Conservation (phyloP, 2,329 filamentous ascomycete species). For the Fusarium scirpi region DNA sequence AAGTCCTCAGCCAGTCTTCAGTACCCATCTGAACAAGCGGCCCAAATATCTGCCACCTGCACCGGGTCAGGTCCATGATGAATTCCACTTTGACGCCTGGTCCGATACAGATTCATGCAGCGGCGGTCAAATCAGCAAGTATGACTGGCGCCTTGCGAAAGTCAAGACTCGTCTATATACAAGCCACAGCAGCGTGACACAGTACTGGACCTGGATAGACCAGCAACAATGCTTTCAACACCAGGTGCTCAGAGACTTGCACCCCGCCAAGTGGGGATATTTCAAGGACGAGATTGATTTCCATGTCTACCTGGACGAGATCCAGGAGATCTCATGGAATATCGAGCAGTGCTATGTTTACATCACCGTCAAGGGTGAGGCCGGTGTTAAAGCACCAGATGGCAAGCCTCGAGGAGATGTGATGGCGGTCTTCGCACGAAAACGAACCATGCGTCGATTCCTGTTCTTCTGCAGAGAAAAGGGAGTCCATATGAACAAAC, state of each 20-base stretch:
- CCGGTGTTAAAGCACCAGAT: conserved; percentile 45
- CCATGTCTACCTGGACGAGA: conserved; percentile 60
- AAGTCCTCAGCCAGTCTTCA: conserved; percentile 20
- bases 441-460: conserved; percentile 65
- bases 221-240: conserved; percentile 61
- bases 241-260: conserved; percentile 62
- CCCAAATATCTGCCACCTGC: conserved; percentile 41
- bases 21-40: conserved; percentile 45
- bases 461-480: conserved; percentile 60
- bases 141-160: conserved; percentile 65
- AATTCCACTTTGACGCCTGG: conserved; percentile 60
- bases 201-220: conserved; percentile 67
- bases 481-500: conserved; percentile 57
- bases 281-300: conserved; percentile 66
- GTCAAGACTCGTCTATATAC: conserved; percentile 63
- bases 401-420: conserved; percentile 59
- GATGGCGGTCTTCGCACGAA: conserved; percentile 64
- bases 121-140: conserved; percentile 56
- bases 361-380: conserved; percentile 53
- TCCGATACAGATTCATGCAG: conserved; percentile 66
- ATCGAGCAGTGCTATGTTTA: conserved; percentile 56
- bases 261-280: conserved; percentile 61
- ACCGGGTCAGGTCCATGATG: conserved; percentile 45
- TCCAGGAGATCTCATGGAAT: conserved; percentile 61
- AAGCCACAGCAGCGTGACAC: conserved; percentile 61